Base-by-base conservation (phyloP, 371 early-diverging fungal genomes). In the Mortierella sp. region DNA sequence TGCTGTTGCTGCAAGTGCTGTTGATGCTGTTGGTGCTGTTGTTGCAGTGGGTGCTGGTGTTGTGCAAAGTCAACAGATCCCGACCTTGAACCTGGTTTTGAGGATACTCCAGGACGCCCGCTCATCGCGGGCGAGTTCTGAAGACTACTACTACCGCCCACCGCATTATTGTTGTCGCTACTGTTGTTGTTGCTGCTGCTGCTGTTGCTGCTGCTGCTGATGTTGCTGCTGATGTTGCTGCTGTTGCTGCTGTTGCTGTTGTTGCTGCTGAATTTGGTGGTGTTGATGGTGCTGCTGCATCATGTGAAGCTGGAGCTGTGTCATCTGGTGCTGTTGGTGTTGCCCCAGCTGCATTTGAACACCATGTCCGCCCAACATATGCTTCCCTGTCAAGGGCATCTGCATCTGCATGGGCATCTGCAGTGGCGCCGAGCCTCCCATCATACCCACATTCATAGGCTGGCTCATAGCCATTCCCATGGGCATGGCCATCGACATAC, bases 301-400 rank as follows among this genome's bases (percentile, higher is more conserved):
- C 44, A 75, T 75, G 19, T 80, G 84, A 47, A 78, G 80, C 28
- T 74, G 84, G 26, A 80, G 84, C 48, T 83, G 79, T 14, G 75
- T 76, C 58, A 76, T 76, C 1, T 80, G 80, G 5, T 79, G 85
- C 10, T 83, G 83, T 28, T 83, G 83, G 19, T 58, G 76, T 4
- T 73, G 73, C 28, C 86, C 86, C 10, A 86, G 55, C 31, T 86
- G 86, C 71, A 86, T 86, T 42, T 81, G 86, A 55, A 86, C 82
- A 14, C 82, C 80, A 14, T 80, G 80, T 0, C 80, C 78, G 31
- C 86, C 86, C 34, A 82, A 44, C 73, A 77, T 72, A 45, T 79
- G 82, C 50, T 75, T 77, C 16, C 82, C 86, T 6, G 78, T 55
- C 70, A 80, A 44, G 14, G 86, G 58, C 76, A 83, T 79, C 28